phyloP scores from a whole-genome alignment of 345 rosid species.

The Camelina sativa region DNA sequence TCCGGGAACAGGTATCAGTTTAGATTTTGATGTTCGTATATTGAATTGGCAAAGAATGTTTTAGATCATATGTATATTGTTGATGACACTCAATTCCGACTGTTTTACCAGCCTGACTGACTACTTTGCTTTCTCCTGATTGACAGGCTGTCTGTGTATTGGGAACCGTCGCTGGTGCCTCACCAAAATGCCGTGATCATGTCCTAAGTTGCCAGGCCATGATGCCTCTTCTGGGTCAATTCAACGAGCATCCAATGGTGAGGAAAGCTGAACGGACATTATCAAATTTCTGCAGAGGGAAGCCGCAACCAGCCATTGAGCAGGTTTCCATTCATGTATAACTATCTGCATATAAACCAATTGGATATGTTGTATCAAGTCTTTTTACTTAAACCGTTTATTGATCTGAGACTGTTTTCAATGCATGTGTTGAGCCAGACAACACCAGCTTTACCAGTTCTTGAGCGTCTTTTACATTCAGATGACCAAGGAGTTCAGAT shows the following conservation, averaged over 20 bases:
- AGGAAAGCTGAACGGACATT: slow-evolving; percentile 81
- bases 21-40: no score
- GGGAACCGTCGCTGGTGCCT: slow-evolving; percentile 87
- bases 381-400: not conserved
- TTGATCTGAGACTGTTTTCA: slow-evolving; percentile 4
- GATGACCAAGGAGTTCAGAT: slow-evolving; percentile 81
- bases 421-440: slow-evolving; percentile 50
- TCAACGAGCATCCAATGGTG: slow-evolving; percentile 68
- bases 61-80: no score
- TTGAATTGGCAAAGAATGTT: no score
- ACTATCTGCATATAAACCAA: not conserved
- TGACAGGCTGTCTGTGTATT: slow-evolving; percentile 74
- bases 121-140: no score
- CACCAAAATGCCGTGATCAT: slow-evolving; percentile 73
- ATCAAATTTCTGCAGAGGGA: slow-evolving; percentile 80
- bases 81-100: no score
- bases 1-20: no score
- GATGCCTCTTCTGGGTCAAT: slow-evolving; percentile 64
- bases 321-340: slow-evolving; percentile 52
- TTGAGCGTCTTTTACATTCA: slow-evolving; percentile 67
- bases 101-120: no score
- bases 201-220: slow-evolving; percentile 63
- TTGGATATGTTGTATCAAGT: not conserved
- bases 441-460: slow-evolving; percentile 68
- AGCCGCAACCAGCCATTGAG: slow-evolving; percentile 73